Percentiles rank a stretch among this genome's conserved stretches.
These are phyloP conservation scores for Madurella fahalii DNA, from an alignment of 2,329 filamentous ascomycete species.

Conservation along the genomic window DNA sequence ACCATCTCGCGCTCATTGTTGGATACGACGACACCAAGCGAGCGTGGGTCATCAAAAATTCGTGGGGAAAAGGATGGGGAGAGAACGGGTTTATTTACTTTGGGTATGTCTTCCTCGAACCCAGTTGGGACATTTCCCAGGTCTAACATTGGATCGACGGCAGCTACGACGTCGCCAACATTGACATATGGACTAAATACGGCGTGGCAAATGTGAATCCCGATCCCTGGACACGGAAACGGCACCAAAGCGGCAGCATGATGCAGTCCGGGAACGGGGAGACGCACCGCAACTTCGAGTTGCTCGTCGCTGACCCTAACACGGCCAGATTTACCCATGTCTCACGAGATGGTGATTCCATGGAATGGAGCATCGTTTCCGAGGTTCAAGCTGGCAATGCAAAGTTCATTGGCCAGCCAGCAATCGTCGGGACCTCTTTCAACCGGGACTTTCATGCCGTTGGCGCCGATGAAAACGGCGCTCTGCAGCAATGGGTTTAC, in stretches of 20 bases:
- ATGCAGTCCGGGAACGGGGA: conserved; percentile 21
- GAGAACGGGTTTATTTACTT: conserved; percentile 21
- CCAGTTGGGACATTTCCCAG: too few relatives aligned
- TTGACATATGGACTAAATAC: conserved; percentile 23
- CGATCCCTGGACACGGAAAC: conserved; percentile 20
- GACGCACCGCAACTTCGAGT: conserved; percentile 21
- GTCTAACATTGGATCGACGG: background rate
- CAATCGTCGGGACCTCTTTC: conserved; percentile 20
- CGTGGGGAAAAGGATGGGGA: conserved; percentile 21
- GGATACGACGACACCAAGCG: conserved; percentile 20
- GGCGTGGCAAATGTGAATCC: conserved; percentile 21
- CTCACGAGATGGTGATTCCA: conserved; percentile 10
- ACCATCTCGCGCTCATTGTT: conserved; percentile 21
- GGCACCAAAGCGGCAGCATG: conserved; percentile 23
- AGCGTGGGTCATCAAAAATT: conserved; percentile 26
- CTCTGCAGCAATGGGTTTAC: conserved; percentile 16
- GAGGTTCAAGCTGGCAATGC: background rate
- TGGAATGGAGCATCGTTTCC: conserved; percentile 9
- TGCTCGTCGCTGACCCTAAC: conserved; percentile 4
- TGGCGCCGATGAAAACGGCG: background rate
- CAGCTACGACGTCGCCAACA: conserved; percentile 20
- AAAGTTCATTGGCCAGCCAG: conserved; percentile 13
- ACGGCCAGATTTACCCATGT: conserved; percentile 9
- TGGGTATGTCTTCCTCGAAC: conserved; percentile 11
- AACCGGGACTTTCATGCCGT: conserved; percentile 21